A percentile compares a stretch with the other conserved stretches of the same genome.
Conservation (phyloP, 116 monocot genomes). For the Zostera marina region DNA sequence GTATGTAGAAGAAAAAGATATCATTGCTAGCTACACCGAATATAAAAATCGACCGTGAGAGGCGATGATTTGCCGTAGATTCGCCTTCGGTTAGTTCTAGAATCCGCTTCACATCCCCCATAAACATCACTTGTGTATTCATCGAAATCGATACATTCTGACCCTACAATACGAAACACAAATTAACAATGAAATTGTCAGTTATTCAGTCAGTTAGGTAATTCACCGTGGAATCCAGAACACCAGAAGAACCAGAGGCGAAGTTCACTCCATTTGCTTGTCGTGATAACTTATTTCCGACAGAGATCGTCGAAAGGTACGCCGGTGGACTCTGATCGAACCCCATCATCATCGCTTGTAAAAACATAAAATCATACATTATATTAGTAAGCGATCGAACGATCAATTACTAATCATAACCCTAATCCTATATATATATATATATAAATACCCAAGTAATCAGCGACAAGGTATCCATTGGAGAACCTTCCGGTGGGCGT, state of each 20-base stretch:
- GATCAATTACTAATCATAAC: too few relatives aligned
- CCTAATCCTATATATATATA: too few relatives aligned
- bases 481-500: too few relatives aligned
- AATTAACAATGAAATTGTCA: not conserved
- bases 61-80: not conserved
- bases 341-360: conserved; percentile 11
- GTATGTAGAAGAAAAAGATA: not conserved
- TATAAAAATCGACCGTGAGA: conserved; percentile 15
- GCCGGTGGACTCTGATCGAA: conserved; percentile 14
- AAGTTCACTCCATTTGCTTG: conserved; percentile 12
- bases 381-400: too few relatives aligned
- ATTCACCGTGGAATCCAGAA: conserved; percentile 9
- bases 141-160: conserved; percentile 2
- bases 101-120: not conserved
- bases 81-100: not conserved
- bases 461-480: too few relatives aligned
- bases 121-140: conserved; percentile 12
- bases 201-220: not conserved
- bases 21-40: conserved; percentile 19
- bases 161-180: conserved; percentile 1
- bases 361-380: too few relatives aligned
- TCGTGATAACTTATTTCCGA: too few relatives aligned
- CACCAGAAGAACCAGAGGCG: conserved; percentile 13
- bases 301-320: not conserved
- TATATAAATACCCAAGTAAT: too few relatives aligned